Conservation (phyloP, 805 yeast genomes). For the Saccharomyces eubayanus region DNA sequence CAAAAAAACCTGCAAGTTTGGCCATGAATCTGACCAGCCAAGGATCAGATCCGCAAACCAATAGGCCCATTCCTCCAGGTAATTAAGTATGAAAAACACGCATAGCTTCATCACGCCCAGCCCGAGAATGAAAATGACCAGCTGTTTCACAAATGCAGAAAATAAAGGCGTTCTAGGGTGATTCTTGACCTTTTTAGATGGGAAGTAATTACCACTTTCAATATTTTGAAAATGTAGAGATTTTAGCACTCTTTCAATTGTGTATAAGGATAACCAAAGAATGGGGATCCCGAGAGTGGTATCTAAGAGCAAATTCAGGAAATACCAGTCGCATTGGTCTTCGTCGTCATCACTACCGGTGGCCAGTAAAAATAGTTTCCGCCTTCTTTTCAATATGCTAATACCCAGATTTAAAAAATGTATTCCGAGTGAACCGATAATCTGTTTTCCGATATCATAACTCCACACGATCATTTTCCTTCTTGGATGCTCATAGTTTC, state of each 20-base stretch:
- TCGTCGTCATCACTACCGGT: conserved; percentile 33
- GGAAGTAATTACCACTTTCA: conserved; percentile 39
- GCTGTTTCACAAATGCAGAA: conserved; percentile 62
- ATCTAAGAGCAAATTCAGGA: conserved; percentile 77
- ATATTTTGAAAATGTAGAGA: conserved; percentile 32
- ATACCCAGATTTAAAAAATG: conserved; percentile 70
- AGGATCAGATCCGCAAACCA: conserved; percentile 68
- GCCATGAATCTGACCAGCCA: conserved; percentile 76
- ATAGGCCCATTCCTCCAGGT: conserved; percentile 62
- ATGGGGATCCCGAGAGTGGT: conserved; percentile 92
- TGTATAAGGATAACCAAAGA: conserved; percentile 48
- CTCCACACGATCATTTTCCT: conserved; percentile 86
- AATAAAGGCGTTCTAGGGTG: conserved; percentile 60
- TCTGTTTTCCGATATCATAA: conserved; percentile 83
- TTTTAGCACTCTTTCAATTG: conserved; percentile 38
- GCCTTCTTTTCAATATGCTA: conserved; percentile 47
- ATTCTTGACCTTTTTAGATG: conserved; percentile 32
- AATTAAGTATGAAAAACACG: conserved; percentile 48
- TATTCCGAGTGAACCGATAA: conserved; percentile 77
- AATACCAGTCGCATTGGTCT: conserved; percentile 93
- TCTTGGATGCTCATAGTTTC: conserved; percentile 73
- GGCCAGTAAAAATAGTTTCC: conserved; percentile 12
- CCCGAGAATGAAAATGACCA: conserved; percentile 58
- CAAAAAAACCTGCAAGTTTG: conserved; percentile 74
- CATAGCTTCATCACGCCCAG: conserved; percentile 54